A percentile compares a stretch with the other conserved stretches of the same genome.
Conservation (phyloP, 2,329 filamentous ascomycete species). For the Alternaria infectoria region DNA sequence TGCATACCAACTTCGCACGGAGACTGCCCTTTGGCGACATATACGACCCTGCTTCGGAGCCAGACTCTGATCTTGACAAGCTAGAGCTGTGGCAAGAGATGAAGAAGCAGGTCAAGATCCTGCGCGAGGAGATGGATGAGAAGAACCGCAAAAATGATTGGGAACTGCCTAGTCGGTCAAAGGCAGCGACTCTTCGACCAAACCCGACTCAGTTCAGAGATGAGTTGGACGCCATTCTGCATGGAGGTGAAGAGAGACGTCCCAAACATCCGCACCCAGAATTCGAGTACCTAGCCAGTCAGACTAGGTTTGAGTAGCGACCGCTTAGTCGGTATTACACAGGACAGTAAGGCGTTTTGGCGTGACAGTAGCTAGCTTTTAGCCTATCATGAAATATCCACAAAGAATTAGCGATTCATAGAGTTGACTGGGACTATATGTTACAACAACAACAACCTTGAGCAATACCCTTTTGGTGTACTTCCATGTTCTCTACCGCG, state of each 20-base stretch:
- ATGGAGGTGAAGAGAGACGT: conserved; percentile 12
- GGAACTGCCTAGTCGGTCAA: conserved; percentile 4
- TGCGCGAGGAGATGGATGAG: conserved; percentile 50
- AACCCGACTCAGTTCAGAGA: conserved; percentile 20
- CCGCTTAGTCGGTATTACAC: background rate
- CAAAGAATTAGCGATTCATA: background rate
- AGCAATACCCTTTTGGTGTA: background rate
- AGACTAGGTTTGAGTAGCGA: background rate
- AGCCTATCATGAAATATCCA: background rate
- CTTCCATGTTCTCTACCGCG: background rate
- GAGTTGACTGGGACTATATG: background rate
- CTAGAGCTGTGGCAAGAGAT: conserved; percentile 51
- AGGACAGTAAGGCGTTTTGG: background rate
- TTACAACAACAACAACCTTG: background rate
- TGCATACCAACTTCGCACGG: conserved; percentile 10
- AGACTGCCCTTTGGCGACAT: background rate
- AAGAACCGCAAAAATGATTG: conserved; percentile 8
- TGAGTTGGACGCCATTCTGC: conserved; percentile 32
- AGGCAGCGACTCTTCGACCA: background rate
- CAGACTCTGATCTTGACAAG: conserved; percentile 39
- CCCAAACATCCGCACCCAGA: conserved; percentile 2
- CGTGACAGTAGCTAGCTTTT: background rate
- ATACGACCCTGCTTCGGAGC: background rate
- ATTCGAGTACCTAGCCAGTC: conserved; percentile 5
- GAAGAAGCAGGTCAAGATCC: conserved; percentile 52